A percentile compares a stretch with the other conserved stretches of the same genome.
These are phyloP conservation scores for Pyrenophora tritici-repentis DNA, from an alignment of 2,329 filamentous ascomycete species.

Conservation along the genomic window DNA sequence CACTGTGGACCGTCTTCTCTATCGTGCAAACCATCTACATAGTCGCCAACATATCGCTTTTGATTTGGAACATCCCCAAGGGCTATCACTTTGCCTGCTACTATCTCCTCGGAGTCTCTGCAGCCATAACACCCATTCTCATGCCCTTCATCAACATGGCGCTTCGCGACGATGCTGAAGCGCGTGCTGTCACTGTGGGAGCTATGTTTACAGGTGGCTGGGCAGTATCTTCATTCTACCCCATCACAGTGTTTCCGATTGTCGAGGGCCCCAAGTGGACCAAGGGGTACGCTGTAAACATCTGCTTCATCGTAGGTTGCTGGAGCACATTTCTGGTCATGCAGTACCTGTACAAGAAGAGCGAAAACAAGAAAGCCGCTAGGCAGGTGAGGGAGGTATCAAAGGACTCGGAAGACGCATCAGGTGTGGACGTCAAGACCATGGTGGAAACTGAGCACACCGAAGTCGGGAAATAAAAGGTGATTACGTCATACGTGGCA, in stretches of 20 bases:
- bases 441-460: constrained; percentile 28
- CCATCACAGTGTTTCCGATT: constrained; percentile 43
- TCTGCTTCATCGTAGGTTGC: constrained; percentile 53
- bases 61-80: constrained; percentile 57
- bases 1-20: constrained; percentile 56
- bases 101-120: constrained; percentile 44
- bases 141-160: constrained; percentile 48
- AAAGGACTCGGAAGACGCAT: constrained; percentile 36
- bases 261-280: constrained; percentile 52
- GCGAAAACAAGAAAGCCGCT: constrained; percentile 31
- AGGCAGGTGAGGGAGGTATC: constrained; percentile 13
- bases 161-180: constrained; percentile 52
- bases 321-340: constrained; percentile 51
- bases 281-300: constrained; percentile 55
- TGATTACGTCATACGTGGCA: background rate
- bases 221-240: constrained; percentile 45
- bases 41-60: constrained; percentile 54
- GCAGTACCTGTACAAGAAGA: constrained; percentile 45
- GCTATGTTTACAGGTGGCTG: constrained; percentile 50
- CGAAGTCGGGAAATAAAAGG: constrained; percentile 20
- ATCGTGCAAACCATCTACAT: constrained; percentile 49
- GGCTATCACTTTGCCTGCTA: constrained; percentile 47
- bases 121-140: constrained; percentile 42
- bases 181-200: constrained; percentile 56
- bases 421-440: constrained; percentile 26